These are phyloP conservation scores for Tetrahymena elliotti DNA, from an alignment of 73 alveolate species.

Conservation along the genomic window DNA sequence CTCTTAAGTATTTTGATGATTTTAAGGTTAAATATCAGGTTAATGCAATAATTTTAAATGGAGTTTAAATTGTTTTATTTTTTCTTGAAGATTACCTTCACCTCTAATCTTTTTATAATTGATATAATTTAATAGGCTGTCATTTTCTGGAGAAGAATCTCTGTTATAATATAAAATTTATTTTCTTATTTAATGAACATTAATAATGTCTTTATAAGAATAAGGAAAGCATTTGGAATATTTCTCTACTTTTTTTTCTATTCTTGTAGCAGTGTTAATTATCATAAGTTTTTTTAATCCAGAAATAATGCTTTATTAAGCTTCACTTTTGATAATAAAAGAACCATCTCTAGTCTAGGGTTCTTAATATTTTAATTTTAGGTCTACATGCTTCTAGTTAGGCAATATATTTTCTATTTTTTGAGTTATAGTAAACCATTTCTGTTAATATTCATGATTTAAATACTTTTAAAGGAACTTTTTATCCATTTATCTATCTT, in stretches of 20 bases:
- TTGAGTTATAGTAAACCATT: background rate
- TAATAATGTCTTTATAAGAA: background rate
- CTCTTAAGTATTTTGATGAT: background rate
- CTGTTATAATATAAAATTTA: no score
- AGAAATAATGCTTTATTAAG: background rate
- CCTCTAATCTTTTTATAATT: background rate
- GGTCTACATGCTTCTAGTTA: background rate
- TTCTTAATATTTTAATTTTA: no score
- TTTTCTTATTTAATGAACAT: background rate
- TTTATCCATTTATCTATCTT: background rate
- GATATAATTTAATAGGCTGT: no score
- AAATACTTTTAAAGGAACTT: no score
- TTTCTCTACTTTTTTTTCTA: background rate
- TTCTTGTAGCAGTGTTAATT: background rate
- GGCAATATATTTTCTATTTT: background rate
- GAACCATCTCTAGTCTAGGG: background rate
- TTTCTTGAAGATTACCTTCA: background rate
- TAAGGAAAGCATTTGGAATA: background rate
- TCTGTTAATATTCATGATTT: background rate
- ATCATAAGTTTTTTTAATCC: background rate
- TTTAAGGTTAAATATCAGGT: background rate
- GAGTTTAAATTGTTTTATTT: no score
- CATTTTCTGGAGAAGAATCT: background rate
- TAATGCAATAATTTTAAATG: background rate
- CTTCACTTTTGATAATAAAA: background rate